A percentile compares a stretch with the other conserved stretches of the same genome.
phyloP scores from a whole-genome alignment of 768 basidiomycete genomes.

The Paxillus ammoniavirescens region DNA sequence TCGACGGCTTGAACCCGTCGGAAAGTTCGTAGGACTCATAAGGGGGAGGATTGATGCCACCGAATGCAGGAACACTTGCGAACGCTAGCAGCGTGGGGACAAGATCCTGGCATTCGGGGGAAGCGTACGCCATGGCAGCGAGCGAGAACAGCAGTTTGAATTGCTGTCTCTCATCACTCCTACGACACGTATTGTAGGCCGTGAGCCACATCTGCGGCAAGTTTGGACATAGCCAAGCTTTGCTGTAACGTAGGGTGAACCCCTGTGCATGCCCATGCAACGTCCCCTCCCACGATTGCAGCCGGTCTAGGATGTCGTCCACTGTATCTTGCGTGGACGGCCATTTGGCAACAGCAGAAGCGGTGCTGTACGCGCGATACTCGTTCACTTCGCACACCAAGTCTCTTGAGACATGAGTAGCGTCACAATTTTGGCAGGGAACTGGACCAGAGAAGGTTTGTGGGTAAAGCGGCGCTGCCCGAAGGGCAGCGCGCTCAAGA shows the following conservation, averaged over 20 bases:
- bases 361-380: slow-evolving; percentile 8
- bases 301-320: not conserved
- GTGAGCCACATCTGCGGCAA: slow-evolving; percentile 24
- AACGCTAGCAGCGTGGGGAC: slow-evolving; percentile 32
- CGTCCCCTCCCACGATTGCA: not conserved
- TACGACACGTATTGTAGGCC: slow-evolving; percentile 22
- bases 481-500: slow-evolving; percentile 13
- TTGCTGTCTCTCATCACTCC: not conserved
- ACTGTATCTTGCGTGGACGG: not conserved
- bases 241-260: slow-evolving; percentile 11
- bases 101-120: slow-evolving; percentile 10
- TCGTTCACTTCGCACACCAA: not conserved
- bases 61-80: slow-evolving; percentile 11
- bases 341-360: slow-evolving; percentile 5
- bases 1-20: slow-evolving; percentile 3
- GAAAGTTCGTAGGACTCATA: slow-evolving; percentile 5
- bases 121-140: slow-evolving; percentile 29
- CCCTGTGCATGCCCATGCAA: not conserved
- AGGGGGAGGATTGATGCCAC: slow-evolving; percentile 3
- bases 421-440: not conserved
- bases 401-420: slow-evolving; percentile 12
- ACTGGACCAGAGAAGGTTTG: not conserved
- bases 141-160: slow-evolving; percentile 28
- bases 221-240: slow-evolving; percentile 20
- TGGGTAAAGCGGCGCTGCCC: slow-evolving; percentile 12